A percentile compares a stretch with the other conserved stretches of the same genome.
phyloP scores from a whole-genome alignment of 2,329 filamentous ascomycete genomes.

The Kalaharituber pfeilii region DNA sequence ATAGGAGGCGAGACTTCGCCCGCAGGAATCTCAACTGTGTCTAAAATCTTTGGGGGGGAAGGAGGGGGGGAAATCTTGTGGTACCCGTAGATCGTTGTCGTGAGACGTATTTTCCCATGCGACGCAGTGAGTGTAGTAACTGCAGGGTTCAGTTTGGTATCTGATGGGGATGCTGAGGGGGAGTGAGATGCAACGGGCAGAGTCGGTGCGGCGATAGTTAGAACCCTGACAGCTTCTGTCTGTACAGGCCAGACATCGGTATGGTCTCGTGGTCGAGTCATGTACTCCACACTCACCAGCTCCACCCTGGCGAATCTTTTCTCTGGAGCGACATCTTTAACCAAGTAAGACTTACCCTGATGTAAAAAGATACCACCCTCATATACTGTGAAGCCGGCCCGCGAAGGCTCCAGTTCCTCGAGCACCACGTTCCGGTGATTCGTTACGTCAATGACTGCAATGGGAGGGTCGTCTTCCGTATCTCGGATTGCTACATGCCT shows the following conservation, averaged over 20 bases:
- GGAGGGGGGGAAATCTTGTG: conserved; percentile 86
- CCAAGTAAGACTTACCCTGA: conserved; percentile 81
- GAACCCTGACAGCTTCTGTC: conserved; percentile 6
- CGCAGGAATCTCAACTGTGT: conserved; percentile 49
- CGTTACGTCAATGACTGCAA: conserved; percentile 79
- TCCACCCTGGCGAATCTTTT: conserved; percentile 72
- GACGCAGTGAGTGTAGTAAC: neutral
- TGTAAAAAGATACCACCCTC: conserved; percentile 95
- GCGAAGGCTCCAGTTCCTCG: conserved; percentile 86
- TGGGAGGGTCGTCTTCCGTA: conserved; percentile 71
- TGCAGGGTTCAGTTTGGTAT: neutral
- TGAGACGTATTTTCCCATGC: conserved; percentile 40
- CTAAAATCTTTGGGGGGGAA: conserved; percentile 46
- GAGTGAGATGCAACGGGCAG: too few relatives aligned
- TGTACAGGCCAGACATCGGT: conserved; percentile 89
- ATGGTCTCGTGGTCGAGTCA: conserved; percentile 77
- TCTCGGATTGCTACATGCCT: conserved; percentile 44
- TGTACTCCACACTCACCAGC: conserved; percentile 85
- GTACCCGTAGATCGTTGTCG: conserved; percentile 82
- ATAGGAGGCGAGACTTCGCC: conserved; percentile 88
- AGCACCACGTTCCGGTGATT: conserved; percentile 67
- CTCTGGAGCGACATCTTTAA: conserved; percentile 65
- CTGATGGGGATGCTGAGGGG: too few relatives aligned
- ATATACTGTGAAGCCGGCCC: conserved; percentile 92
- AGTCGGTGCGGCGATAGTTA: neutral